These are phyloP conservation scores for Funneliformis mosseae DNA, from an alignment of 192 early-diverging fungal species.

Conservation along the genomic window DNA sequence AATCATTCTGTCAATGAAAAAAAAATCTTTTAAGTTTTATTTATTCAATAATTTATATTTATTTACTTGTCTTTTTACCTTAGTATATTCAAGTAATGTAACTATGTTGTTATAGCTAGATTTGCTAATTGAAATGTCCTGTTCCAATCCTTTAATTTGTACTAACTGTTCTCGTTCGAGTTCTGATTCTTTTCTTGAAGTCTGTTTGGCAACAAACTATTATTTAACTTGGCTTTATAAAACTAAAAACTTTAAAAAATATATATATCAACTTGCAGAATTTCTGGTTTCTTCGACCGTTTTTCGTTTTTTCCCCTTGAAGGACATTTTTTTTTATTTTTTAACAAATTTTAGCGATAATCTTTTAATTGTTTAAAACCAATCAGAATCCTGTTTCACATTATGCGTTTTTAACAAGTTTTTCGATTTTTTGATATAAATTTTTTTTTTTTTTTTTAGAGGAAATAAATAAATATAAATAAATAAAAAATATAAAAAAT, in stretches of 20 bases:
- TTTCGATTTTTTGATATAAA: too few species aligned
- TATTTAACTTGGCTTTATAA: neutral
- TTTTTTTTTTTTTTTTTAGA: too few species aligned
- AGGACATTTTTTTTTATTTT: neutral
- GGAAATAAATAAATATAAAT: too few species aligned
- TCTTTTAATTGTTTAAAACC: too few species aligned
- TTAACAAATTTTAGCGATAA: too few species aligned
- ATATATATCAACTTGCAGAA: neutral
- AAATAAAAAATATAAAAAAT: too few species aligned
- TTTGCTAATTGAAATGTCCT: slow-evolving; percentile 64
- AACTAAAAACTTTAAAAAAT: neutral
- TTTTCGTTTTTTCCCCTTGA: neutral
- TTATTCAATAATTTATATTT: neutral
- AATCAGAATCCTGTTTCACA: too few species aligned
- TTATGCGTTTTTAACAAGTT: too few species aligned
- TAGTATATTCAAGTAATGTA: slow-evolving; percentile 56
- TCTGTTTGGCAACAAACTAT: neutral
- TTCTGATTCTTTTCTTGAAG: neutral
- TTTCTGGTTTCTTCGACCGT: neutral
- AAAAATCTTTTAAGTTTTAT: neutral
- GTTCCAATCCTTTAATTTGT: slow-evolving; percentile 61
- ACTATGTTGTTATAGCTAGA: slow-evolving; percentile 78
- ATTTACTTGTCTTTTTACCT: slow-evolving; percentile 38
- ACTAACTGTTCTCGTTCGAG: slow-evolving; percentile 26
- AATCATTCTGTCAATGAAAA: neutral